These are phyloP conservation scores for Tylopilus felleus DNA, from an alignment of 768 basidiomycete species.

Conservation along the genomic window DNA sequence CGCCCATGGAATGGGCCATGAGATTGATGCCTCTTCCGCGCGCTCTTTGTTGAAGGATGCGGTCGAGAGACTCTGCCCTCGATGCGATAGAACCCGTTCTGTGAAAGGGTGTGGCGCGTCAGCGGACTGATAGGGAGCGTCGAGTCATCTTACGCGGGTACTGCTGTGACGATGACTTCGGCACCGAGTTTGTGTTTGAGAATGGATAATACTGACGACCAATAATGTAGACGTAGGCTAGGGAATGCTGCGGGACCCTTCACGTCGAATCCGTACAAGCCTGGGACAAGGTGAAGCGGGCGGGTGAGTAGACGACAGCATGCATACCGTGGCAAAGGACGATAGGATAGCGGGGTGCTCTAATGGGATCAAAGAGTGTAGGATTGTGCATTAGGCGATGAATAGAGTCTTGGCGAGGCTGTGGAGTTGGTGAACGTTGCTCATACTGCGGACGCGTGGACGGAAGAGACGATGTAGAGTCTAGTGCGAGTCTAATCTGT, in stretches of 20 bases:
- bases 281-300: constrained; percentile 36
- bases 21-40: constrained; percentile 85
- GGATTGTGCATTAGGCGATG: constrained; percentile 76
- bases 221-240: constrained; percentile 85
- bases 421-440: background rate
- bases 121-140: background rate
- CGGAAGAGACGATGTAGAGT: background rate
- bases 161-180: constrained; percentile 93
- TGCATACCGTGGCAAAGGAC: constrained; percentile 89
- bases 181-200: constrained; percentile 80
- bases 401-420: constrained; percentile 36
- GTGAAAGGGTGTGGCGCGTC: background rate
- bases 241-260: constrained; percentile 82
- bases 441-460: constrained; percentile 13
- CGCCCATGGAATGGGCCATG: constrained; percentile 97
- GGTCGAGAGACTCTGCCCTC: constrained; percentile 73
- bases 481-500: background rate
- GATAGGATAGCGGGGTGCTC: constrained; percentile 83
- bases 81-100: constrained; percentile 89
- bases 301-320: background rate
- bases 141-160: constrained; percentile 73
- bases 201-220: constrained; percentile 83
- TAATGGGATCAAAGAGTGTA: constrained; percentile 69
- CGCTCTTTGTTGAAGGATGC: constrained; percentile 61
- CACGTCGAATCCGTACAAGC: constrained; percentile 93